Base-by-base conservation (phyloP, 306 rosid genomes). In the Quercus cerris region DNA sequence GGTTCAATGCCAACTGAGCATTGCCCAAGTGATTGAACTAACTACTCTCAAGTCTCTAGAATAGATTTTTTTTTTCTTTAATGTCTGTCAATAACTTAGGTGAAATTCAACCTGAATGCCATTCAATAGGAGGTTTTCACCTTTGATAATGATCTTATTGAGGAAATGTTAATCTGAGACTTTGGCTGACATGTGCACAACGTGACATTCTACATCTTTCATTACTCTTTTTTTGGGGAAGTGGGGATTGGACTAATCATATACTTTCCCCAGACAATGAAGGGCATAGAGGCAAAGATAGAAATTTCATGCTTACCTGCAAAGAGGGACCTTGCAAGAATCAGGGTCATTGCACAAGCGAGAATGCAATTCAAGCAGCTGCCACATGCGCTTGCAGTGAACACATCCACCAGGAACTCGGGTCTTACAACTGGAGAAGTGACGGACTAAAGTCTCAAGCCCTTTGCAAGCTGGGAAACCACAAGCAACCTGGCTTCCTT, bases 311-410 rank as follows among this genome's bases (percentile, higher is more conserved):
- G 55, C 64, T 77, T 75, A 86, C 90, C 88, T 84, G 66, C 90
- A 86, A 72, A 88, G 87, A 5, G 92, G 90, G 75, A 88, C 92
- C 76, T 82, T 88, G 88, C 92, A 88, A 27, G 74, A 15, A 61
- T 86, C 87, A 20, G 81, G 80, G n/a, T 84, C 88, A 18, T 79
- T 44, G 71, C 92, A 88, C 75, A 88, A 59, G 57, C 89, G 88
- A 76, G 90, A 85, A 75, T 88, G 92, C 82, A 88, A 77, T 61
- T 84, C 86, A 19, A 88, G 86, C 74, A 88, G 88, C 77, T 88
- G 92, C 92, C 92, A 88, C 92, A 86, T 86, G 61, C 86, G 87
- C 63, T 86, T 88, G 88, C 92, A 88, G 64, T 86, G 90, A 62
- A 79, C 84, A 67, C 92, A 88, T 6, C 90, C 88, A 38, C 88